phyloP scores from a whole-genome alignment of 2,329 filamentous ascomycete species.

The Rhynchosporium graminicola region DNA sequence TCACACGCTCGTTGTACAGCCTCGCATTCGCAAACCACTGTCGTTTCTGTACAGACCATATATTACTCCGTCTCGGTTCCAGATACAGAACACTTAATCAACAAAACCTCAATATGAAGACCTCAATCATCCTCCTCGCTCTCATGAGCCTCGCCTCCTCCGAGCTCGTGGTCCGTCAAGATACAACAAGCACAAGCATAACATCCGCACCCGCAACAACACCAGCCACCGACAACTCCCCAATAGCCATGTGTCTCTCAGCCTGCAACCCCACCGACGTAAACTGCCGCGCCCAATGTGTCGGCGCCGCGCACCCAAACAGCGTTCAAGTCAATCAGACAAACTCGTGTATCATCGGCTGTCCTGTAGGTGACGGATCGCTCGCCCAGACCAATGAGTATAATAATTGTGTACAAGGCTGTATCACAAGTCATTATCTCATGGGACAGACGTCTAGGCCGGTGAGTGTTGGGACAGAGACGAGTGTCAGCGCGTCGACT shows the following conservation, averaged over 20 bases:
- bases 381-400: not conserved
- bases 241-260: slow-evolving; percentile 5
- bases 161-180: slow-evolving; percentile 7
- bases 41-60: slow-evolving; percentile 4
- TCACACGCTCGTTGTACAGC: not conserved
- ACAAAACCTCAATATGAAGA: slow-evolving; percentile 3
- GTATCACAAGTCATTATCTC: slow-evolving; percentile 7
- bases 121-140: slow-evolving; percentile 4
- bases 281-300: slow-evolving; percentile 7
- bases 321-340: slow-evolving; percentile 11
- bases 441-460: not conserved
- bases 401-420: not conserved
- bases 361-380: slow-evolving; percentile 3
- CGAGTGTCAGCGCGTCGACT: not conserved
- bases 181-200: not conserved
- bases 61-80: not conserved
- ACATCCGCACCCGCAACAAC: not conserved
- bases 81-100: not conserved
- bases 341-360: slow-evolving; percentile 5
- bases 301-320: slow-evolving; percentile 9
- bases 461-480: not conserved
- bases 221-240: not conserved
- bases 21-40: not conserved
- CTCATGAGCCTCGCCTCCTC: not conserved
- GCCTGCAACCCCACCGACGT: slow-evolving; percentile 3